A percentile compares a stretch with the other conserved stretches of the same genome.
Evolutionary conservation across 73 alveolate genomes (phyloP).

Genomic region (Paramecium bursaria): DNA sequence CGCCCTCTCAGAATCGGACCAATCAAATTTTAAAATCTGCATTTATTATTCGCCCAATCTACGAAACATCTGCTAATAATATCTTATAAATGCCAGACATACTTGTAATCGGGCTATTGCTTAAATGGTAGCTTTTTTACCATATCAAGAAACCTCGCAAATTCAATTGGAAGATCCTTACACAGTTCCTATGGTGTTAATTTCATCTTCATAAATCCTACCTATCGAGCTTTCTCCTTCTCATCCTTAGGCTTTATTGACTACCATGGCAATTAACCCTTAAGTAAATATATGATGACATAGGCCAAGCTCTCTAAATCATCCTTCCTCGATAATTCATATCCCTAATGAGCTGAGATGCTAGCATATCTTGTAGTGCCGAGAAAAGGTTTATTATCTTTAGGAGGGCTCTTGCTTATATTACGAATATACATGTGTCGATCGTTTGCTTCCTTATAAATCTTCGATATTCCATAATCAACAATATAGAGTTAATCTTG

Average conservation of each 20-base stretch:
- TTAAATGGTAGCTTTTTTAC: conserved; percentile 76
- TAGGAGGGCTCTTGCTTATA: conserved; percentile 25
- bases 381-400: conserved; percentile 78
- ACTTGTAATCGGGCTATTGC: conserved; percentile 87
- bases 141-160: conserved; percentile 66
- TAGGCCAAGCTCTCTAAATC: conserved; percentile 86
- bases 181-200: conserved; percentile 88
- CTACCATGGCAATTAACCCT: conserved; percentile 93
- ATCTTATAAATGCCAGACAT: conserved; percentile 67
- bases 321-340: conserved; percentile 88
- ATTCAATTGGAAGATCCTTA: conserved; percentile 70
- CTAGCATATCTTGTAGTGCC: conserved; percentile 87
- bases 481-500: conserved; percentile 63
- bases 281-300: conserved; percentile 77
- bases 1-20: neutral
- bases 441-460: conserved; percentile 55
- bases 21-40: conserved; percentile 22
- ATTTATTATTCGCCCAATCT: conserved; percentile 11
- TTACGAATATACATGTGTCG: neutral
- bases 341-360: conserved; percentile 83
- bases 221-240: conserved; percentile 89
- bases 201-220: conserved; percentile 85
- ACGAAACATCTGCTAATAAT: conserved; percentile 1
- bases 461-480: conserved; percentile 73
- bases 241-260: conserved; percentile 87